Base-by-base conservation (phyloP, 148 eudicot species). In the Vaccinium corymbosum region DNA sequence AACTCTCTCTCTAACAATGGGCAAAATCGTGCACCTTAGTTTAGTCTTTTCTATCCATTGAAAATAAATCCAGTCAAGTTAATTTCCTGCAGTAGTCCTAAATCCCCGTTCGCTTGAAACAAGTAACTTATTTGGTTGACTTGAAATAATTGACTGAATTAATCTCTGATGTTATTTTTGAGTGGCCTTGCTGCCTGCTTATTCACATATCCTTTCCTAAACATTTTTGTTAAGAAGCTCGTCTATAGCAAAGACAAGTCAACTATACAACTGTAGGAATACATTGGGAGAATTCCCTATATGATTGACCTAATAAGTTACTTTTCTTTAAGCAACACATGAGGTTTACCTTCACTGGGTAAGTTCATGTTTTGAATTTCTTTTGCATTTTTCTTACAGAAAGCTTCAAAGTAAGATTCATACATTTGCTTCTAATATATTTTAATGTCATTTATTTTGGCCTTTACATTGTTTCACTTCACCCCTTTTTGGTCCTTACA, bases 401-500 rank as follows among this genome's bases (percentile, higher is more conserved):
- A 35, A 7, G 68, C 25, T 82, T 42, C 46, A 35, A 55, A n/a
- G 32, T 83, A 16, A 25, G 13, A 15, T 74, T 53, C 71, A 55
- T 38, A 83, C 27, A 71, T 76, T 49, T 76, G 57, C 79, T 76
- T 49, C 25, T 75, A 42, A n/a, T 16, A 51, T 20, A 64, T 8
- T 7, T 16, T 7, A 5, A 9, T 76, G 49, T 7, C 78, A 29
- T 46, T 46, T 12, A 38, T 83, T 61, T 35, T 32, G 25, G 19
- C 78, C 25, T 7, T 8, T 61, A 1, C 42, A 14, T 14, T 15
- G 72, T 16, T 56, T 53, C 48, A 3, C 27, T 62, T 78, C 22
- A 81, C 73, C 50, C 51, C 61, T 51, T 49, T 12, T 6, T 56
- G 27, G 9, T 14, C 84, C 72, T 83, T 35, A 62, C 83, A 72